Base-by-base conservation (phyloP, 2,329 filamentous ascomycete species). In the Botrytis tulipae region DNA sequence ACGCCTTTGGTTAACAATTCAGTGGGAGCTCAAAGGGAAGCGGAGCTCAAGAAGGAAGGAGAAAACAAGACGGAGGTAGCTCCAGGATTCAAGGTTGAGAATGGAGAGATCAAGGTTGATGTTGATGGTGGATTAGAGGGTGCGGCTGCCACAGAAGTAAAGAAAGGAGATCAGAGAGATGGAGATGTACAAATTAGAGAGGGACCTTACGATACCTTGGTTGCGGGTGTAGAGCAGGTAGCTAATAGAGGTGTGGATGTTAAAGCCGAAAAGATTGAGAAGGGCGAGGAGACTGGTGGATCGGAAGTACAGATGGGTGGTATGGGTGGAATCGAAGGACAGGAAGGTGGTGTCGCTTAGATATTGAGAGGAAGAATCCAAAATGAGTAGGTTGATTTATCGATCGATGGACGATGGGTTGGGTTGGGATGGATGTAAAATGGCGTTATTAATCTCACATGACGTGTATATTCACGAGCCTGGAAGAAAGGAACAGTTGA, bases 1-100 rank as follows among this genome's bases (percentile, higher is more conserved):
- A 92, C 93, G 0, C 93, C 93, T 6, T 86, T 97, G 66, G 88
- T 97, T 76, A 97, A 80, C 81, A 87, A 85, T 70, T 81, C 82
- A 14, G 76, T 81, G 57, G 78, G 77, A 1, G 74, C 69, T 12
- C 77, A 80, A 48, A 78, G 76, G 48, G 76, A 76, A 37, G 75
- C 74, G 18, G 74, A 74, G 25, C 76, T 74, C 37, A 69, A 71
- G 35, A 71, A 74, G 22, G 75, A 71, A 57, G 74, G 75, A 35
- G 71, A 57, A 6, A 44, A 9, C 4, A 66, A 74, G 44, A 44
- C 32, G 37, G 72, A 59, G 40, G 76, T 77, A 1, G 76, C 74
- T 10, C 65, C 74, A 12, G 76, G 74, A 4, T 76, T 77, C 60
- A 76, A 76, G 35, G 68, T 74, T 22, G 77, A 78, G 66, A 70